Percentiles rank a stretch among this genome's conserved stretches.
Evolutionary conservation across 768 basidiomycete genomes (phyloP).

Genomic region (Cubamyces lactineus): DNA sequence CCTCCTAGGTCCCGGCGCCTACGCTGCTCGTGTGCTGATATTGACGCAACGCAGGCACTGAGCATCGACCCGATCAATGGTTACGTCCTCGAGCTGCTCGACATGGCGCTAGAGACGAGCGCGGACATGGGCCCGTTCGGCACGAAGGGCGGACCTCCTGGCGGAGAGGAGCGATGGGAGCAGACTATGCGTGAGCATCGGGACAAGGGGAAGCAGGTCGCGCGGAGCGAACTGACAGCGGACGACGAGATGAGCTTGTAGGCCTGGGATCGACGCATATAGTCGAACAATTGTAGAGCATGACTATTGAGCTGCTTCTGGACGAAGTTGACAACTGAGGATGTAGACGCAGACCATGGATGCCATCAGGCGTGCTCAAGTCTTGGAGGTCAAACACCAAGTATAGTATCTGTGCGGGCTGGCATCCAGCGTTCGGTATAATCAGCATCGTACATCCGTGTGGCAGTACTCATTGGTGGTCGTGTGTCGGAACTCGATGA

Average conservation of each 20-base stretch:
- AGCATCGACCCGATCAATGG: conserved; percentile 84
- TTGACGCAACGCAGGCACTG: conserved; percentile 53
- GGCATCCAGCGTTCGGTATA: too few species aligned
- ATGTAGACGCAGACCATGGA: too few species aligned
- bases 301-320: too few species aligned
- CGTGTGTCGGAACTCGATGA: neutral
- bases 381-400: too few species aligned
- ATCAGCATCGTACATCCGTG: too few species aligned
- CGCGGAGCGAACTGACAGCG: conserved; percentile 1
- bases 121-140: conserved; percentile 27
- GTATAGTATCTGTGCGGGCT: too few species aligned
- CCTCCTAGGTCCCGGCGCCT: neutral
- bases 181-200: conserved; percentile 36
- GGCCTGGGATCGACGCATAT: too few species aligned
- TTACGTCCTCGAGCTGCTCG: conserved; percentile 79
- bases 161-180: conserved; percentile 34
- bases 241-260: conserved; percentile 25
- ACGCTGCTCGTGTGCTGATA: neutral
- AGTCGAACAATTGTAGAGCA: too few species aligned
- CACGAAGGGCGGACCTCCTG: conserved; percentile 21
- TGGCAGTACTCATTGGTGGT: neutral
- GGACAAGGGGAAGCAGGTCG: conserved; percentile 28
- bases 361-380: too few species aligned
- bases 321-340: too few species aligned
- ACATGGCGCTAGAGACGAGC: conserved; percentile 68